These are phyloP conservation scores for Capsicum chinense DNA, from an alignment of 257 asterid genomes.

Conservation along the genomic window DNA sequence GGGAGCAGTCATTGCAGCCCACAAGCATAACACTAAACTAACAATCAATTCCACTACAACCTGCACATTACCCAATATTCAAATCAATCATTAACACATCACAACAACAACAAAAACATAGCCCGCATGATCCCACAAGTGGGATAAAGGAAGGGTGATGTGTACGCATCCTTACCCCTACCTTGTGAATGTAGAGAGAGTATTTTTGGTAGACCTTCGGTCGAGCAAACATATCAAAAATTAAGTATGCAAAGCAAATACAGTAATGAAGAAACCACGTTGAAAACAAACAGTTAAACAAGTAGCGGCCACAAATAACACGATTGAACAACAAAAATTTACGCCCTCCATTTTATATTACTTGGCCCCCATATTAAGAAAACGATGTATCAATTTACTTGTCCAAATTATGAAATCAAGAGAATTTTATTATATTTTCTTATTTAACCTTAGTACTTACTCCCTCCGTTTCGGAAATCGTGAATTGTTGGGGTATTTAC, in stretches of 20 bases:
- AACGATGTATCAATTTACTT: too few relatives aligned
- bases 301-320: neutral
- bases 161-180: neutral
- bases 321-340: neutral
- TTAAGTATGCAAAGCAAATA: neutral
- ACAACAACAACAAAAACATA: neutral
- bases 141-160: neutral
- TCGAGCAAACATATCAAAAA: neutral
- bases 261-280: neutral
- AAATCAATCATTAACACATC: conserved; percentile 31
- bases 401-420: too few relatives aligned
- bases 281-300: too few relatives aligned
- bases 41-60: conserved; percentile 76
- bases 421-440: too few relatives aligned
- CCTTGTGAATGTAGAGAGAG: neutral
- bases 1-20: conserved; percentile 89
- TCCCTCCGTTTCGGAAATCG: too few relatives aligned
- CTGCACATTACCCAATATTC: conserved; percentile 51
- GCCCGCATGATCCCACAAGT: neutral
- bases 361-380: too few relatives aligned
- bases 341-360: too few relatives aligned
- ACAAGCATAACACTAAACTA: conserved; percentile 67
- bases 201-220: neutral
- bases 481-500: too few relatives aligned
- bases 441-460: too few relatives aligned